Evolutionary conservation across 2,329 filamentous ascomycete genomes (phyloP).

Genomic region (Cladorrhinum sp.): DNA sequence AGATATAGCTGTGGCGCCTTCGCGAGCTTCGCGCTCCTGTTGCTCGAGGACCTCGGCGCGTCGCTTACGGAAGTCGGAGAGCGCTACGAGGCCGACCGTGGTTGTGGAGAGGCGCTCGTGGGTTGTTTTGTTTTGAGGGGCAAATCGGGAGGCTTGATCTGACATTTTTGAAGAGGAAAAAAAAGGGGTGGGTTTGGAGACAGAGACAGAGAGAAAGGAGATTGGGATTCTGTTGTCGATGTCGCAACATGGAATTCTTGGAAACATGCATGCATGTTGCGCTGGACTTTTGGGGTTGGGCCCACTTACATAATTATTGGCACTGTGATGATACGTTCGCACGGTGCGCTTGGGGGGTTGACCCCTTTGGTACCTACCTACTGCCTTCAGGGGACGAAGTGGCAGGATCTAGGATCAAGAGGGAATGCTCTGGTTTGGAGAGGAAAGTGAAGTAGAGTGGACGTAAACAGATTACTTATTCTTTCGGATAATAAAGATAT

Average conservation of each 20-base stretch:
- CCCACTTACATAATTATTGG: no score
- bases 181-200: neutral
- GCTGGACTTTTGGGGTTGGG: neutral
- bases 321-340: neutral
- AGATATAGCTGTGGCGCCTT: conserved; percentile 42
- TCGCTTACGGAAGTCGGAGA: conserved; percentile 93
- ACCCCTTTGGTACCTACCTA: neutral
- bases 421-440: no score
- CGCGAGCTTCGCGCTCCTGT: conserved; percentile 77
- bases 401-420: no score
- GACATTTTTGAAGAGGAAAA: conserved; percentile 36
- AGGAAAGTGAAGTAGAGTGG: no score
- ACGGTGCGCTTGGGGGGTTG: no score
- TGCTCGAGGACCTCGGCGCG: conserved; percentile 91
- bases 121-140: conserved; percentile 70
- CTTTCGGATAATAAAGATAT: no score
- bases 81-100: conserved; percentile 85
- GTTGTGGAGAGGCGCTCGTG: conserved; percentile 80
- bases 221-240: no score
- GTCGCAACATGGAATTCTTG: neutral
- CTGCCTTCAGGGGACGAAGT: no score
- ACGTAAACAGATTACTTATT: no score
- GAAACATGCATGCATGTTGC: neutral
- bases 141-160: conserved; percentile 58
- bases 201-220: no score